Evolutionary conservation across 371 early-diverging fungal species (phyloP).

Genomic region (Fennellomyces sp.): DNA sequence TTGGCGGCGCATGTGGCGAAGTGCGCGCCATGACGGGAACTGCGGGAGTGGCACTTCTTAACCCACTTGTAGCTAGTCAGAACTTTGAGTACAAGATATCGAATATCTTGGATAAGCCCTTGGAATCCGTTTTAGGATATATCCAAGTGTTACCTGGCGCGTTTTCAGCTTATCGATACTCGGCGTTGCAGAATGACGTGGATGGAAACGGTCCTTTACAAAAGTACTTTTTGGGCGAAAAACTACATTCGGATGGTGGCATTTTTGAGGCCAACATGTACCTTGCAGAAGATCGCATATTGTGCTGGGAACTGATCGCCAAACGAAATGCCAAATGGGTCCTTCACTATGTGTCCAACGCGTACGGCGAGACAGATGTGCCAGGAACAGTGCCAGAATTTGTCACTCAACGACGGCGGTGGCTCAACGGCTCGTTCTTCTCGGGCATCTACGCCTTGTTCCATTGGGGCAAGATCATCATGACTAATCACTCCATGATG

Average conservation of each 20-base stretch:
- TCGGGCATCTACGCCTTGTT: conserved; percentile 64
- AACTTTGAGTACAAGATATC: conserved; percentile 98
- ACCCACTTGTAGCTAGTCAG: conserved; percentile 93
- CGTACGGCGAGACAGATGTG: conserved; percentile 87
- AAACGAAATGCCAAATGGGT: conserved; percentile 74
- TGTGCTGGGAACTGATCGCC: conserved; percentile 59
- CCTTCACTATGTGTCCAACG: conserved; percentile 66
- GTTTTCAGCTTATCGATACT: conserved; percentile 93
- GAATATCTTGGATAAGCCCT: conserved; percentile 96
- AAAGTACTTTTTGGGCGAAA: conserved; percentile 93
- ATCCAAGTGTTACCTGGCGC: conserved; percentile 95
- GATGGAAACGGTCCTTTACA: conserved; percentile 77
- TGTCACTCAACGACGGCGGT: conserved; percentile 86
- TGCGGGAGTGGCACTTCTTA: conserved; percentile 69
- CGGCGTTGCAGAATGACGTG: conserved; percentile 76
- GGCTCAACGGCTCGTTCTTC: conserved; percentile 87
- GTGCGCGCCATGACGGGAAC: conserved; percentile 82
- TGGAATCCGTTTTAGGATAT: conserved; percentile 94
- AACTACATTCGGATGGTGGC: conserved; percentile 75
- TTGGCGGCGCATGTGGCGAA: conserved; percentile 96
- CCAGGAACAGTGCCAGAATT: conserved; percentile 79
- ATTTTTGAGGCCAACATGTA: conserved; percentile 80
- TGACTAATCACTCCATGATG: conserved; percentile 62
- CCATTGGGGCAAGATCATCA: conserved; percentile 58
- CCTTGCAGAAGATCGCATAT: conserved; percentile 82